phyloP scores from a whole-genome alignment of 352 stramenopile species.

The Pythium plurisporium region DNA sequence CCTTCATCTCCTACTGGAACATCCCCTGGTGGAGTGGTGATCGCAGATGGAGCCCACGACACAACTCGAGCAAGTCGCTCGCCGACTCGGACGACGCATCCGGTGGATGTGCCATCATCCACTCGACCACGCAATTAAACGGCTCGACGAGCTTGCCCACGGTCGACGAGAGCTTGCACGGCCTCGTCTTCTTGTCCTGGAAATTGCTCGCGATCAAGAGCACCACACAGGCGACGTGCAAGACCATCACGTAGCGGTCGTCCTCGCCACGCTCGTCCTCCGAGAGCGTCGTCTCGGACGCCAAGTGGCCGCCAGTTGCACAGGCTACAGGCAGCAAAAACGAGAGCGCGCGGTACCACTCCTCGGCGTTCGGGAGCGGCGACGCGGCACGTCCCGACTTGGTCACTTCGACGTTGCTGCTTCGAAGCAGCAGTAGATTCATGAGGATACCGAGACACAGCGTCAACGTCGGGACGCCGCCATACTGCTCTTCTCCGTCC shows the following conservation, averaged over 20 bases:
- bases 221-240: constrained; percentile 67
- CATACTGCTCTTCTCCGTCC: constrained; percentile 37
- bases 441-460: constrained; percentile 73
- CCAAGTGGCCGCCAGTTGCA: constrained; percentile 49
- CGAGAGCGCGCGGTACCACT: constrained; percentile 68
- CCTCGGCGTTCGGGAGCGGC: constrained; percentile 39
- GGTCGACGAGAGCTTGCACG: constrained; percentile 30
- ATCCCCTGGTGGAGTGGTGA: constrained; percentile 19
- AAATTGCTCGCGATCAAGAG: constrained; percentile 64
- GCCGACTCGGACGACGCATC: constrained; percentile 45
- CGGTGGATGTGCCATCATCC: constrained; percentile 56
- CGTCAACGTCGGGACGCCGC: constrained; percentile 63
- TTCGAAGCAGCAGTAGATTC: constrained; percentile 69
- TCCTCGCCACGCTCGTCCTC: constrained; percentile 60
- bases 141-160: constrained; percentile 45
- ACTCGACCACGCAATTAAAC: constrained; percentile 51
- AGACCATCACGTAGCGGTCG: constrained; percentile 72
- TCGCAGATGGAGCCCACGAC: constrained; percentile 54
- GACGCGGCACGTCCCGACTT: constrained; percentile 9
- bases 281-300: constrained; percentile 38
- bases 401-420: constrained; percentile 27
- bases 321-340: constrained; percentile 76
- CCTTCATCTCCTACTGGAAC: constrained; percentile 1
- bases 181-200: constrained; percentile 37
- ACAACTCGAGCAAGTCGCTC: constrained; percentile 66